A percentile compares a stretch with the other conserved stretches of the same genome.
Conservation (phyloP, 805 yeast species). For the Candida nanaspora region DNA sequence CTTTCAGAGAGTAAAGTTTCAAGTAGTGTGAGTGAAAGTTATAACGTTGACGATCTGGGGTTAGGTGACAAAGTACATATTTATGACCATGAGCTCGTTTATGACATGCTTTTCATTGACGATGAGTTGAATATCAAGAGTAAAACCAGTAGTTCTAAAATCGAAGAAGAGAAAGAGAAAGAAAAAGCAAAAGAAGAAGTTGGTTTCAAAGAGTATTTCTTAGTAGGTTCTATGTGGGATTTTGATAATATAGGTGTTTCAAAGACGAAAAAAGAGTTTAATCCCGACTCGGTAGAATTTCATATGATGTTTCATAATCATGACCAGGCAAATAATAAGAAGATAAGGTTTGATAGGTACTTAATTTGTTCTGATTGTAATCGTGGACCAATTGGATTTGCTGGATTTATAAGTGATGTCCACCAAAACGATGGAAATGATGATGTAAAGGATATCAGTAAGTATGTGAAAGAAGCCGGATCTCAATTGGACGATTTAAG, state of each 20-base stretch:
- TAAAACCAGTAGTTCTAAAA: too few species aligned
- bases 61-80: background rate
- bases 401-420: slow-evolving; percentile 28
- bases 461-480: background rate
- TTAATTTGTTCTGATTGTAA: slow-evolving; percentile 74
- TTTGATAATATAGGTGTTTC: slow-evolving; percentile 78
- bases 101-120: background rate
- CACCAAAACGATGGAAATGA: background rate
- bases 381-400: slow-evolving; percentile 71
- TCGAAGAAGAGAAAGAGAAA: background rate
- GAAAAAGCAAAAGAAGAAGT: background rate
- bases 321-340: slow-evolving; percentile 10
- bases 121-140: background rate
- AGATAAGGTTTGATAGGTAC: slow-evolving; percentile 38
- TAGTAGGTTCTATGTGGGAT: slow-evolving; percentile 46
- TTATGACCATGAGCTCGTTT: background rate
- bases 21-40: too few species aligned
- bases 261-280: slow-evolving; percentile 20
- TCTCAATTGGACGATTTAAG: slow-evolving; percentile 5
- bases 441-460: slow-evolving; percentile 4
- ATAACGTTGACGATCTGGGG: background rate
- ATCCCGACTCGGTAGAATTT: slow-evolving; percentile 6
- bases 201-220: background rate
- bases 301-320: slow-evolving; percentile 5
- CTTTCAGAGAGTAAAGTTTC: background rate